These are phyloP conservation scores for Aspergillus sojae DNA, from an alignment of 2,329 filamentous ascomycete species.

Conservation along the genomic window DNA sequence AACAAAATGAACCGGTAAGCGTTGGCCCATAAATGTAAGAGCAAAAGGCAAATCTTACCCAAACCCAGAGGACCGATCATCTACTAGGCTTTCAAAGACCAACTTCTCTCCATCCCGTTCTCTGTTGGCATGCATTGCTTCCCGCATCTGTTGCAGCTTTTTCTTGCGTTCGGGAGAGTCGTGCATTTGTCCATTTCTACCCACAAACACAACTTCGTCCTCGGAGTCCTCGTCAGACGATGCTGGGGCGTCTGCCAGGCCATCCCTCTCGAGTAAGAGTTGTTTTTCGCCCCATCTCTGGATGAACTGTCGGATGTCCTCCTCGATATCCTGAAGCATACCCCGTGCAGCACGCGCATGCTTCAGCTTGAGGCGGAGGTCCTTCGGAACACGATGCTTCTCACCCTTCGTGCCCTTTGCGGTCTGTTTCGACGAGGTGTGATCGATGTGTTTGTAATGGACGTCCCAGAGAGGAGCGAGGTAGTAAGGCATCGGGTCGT, in stretches of 20 bases:
- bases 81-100: constrained; percentile 77
- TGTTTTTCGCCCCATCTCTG: constrained; percentile 60
- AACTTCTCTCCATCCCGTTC: constrained; percentile 64
- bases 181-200: constrained; percentile 66
- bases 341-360: constrained; percentile 74
- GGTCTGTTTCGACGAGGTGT: constrained; percentile 40
- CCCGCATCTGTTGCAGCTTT: constrained; percentile 52
- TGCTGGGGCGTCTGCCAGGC: constrained; percentile 48
- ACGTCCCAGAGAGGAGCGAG: constrained; percentile 84
- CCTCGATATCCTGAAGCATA: constrained; percentile 81
- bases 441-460: constrained; percentile 48
- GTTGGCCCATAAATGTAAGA: constrained; percentile 8
- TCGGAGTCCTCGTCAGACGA: constrained; percentile 59
- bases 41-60: constrained; percentile 60
- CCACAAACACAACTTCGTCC: constrained; percentile 91
- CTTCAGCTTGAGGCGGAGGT: constrained; percentile 80
- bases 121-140: constrained; percentile 29
- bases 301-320: constrained; percentile 78
- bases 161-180: constrained; percentile 58
- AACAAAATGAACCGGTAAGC: constrained; percentile 17
- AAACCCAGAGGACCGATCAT: constrained; percentile 77
- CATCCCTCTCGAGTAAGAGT: constrained; percentile 49
- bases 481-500: constrained; percentile 78
- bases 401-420: constrained; percentile 39
- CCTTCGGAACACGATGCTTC: constrained; percentile 67